phyloP scores from a whole-genome alignment of 768 basidiomycete species.

The Amanita pallidorosea region DNA sequence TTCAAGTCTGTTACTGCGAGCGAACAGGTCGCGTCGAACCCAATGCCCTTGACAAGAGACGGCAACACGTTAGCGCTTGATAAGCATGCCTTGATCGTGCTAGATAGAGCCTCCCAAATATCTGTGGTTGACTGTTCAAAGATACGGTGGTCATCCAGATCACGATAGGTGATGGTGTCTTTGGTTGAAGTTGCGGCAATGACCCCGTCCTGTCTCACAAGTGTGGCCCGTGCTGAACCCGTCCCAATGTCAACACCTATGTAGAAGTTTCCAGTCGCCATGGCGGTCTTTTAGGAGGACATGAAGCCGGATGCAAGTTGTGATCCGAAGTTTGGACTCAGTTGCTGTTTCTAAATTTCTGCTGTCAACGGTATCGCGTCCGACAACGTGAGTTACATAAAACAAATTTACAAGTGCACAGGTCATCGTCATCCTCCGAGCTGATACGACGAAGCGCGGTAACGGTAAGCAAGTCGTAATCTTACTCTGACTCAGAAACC shows the following conservation, averaged over 20 bases:
- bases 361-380: no score
- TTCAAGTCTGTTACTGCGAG: constrained; percentile 73
- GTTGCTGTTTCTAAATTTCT: no score
- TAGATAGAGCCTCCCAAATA: constrained; percentile 70
- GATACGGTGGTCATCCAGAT: constrained; percentile 76
- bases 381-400: no score
- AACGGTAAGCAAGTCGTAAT: no score
- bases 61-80: constrained; percentile 43
- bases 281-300: constrained; percentile 8
- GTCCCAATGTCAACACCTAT: constrained; percentile 86
- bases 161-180: constrained; percentile 79
- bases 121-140: constrained; percentile 93
- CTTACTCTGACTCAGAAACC: no score
- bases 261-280: constrained; percentile 39
- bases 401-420: no score
- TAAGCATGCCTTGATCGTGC: constrained; percentile 54
- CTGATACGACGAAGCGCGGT: no score
- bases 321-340: no score
- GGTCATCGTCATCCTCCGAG: no score
- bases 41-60: constrained; percentile 68
- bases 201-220: constrained; percentile 59
- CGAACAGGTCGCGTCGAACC: constrained; percentile 96
- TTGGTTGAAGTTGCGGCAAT: constrained; percentile 73
- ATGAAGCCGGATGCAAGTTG: neutral
- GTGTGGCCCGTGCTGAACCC: constrained; percentile 82